Percentiles rank a stretch among this genome's conserved stretches.
These are phyloP conservation scores for Botryotinia globosa DNA, from an alignment of 2,329 filamentous ascomycete species.

Conservation along the genomic window DNA sequence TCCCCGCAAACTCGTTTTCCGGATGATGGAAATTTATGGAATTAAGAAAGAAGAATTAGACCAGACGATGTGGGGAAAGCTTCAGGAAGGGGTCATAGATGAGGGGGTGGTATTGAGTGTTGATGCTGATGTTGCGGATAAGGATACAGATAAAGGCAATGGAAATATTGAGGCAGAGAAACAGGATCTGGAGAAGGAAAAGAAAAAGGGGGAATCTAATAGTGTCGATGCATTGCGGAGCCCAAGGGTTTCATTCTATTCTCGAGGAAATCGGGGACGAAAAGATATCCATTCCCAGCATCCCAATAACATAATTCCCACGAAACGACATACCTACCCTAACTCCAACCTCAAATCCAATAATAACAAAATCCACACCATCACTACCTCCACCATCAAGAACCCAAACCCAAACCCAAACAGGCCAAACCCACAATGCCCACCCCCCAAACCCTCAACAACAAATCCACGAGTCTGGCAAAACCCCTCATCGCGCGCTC, in stretches of 20 bases:
- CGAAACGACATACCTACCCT: not conserved
- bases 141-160: not conserved
- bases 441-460: not conserved
- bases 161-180: not conserved
- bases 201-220: not conserved
- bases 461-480: conserved; percentile 7
- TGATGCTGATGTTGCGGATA: not conserved
- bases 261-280: not conserved
- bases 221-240: not conserved
- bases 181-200: not conserved
- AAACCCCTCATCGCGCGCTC: conserved; percentile 3
- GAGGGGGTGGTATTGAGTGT: conserved; percentile 23
- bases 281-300: not conserved
- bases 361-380: not conserved
- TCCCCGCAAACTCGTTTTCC: conserved; percentile 25
- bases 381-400: not conserved
- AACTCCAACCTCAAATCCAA: not conserved
- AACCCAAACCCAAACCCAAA: not conserved
- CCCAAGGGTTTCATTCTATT: not conserved
- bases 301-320: not conserved
- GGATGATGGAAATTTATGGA: conserved; percentile 32
- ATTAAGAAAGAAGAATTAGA: conserved; percentile 30
- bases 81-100: conserved; percentile 20
- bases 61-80: conserved; percentile 23
- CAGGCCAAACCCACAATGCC: not conserved